Conservation (phyloP, 2,329 filamentous ascomycete species). For the Tolypocladium inflatum region DNA sequence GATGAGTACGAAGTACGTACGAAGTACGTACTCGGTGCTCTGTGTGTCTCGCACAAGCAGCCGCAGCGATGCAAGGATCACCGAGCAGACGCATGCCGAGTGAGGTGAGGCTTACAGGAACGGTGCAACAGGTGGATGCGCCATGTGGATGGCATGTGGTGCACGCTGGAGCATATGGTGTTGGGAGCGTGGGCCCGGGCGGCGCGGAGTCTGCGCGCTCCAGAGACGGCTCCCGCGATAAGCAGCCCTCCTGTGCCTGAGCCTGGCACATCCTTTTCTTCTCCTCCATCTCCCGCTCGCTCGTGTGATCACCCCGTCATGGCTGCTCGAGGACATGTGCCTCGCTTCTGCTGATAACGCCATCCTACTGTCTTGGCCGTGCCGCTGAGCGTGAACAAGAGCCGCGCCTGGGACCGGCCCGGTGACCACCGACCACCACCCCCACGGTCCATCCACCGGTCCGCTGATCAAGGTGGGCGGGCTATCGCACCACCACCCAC, state of each 20-base stretch:
- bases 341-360: conserved; percentile 1
- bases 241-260: background rate
- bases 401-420: conserved; percentile 1
- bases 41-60: background rate
- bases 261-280: background rate
- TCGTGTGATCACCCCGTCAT: conserved; percentile 5
- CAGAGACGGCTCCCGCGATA: background rate
- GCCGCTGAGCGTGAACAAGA: background rate
- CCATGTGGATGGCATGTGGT: background rate
- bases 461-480: conserved; percentile 6
- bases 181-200: background rate
- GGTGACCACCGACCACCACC: conserved; percentile 5
- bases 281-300: background rate
- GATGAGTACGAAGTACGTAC: no score
- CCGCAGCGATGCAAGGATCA: background rate
- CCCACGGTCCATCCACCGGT: conserved; percentile 4
- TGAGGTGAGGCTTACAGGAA: background rate
- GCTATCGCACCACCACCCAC: conserved; percentile 4
- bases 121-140: background rate
- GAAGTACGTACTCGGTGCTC: background rate
- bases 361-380: background rate
- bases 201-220: background rate
- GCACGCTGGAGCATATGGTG: background rate
- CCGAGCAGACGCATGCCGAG: background rate
- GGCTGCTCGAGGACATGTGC: conserved; percentile 5